Base-by-base conservation (phyloP, 352 stramenopile genomes). In the Globisporangium canariense region DNA sequence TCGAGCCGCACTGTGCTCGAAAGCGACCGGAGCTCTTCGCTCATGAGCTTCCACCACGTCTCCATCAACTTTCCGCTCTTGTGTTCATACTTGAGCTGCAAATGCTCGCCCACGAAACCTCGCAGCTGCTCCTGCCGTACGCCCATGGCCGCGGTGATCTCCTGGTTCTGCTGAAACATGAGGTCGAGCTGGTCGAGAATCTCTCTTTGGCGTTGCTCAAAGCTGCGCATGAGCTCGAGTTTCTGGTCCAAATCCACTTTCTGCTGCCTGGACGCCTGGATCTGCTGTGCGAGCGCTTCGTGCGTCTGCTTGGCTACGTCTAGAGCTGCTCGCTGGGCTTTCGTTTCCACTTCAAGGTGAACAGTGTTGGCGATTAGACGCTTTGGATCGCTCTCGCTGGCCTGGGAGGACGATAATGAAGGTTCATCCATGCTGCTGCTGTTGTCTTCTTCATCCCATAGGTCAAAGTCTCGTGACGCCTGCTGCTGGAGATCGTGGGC, bases 221-320 rank as follows among this genome's bases (percentile, higher is more conserved):
- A 84, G 22, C 43, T 74, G 46, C 69, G 71, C 62, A 84, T 74
- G 34, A 79, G 64, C 34, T 74, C 71, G 4, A 84, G 56, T 41
- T 81, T 77, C n/a, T 75, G 30, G 4, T 80, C 69, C 4, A 84
- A 66, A 4, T 78, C 64, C 43, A 69, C 57, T 54, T 80, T 81
- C 30, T 74, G 66, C 60, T 75, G 49, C 6, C 49, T 63, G 10
- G 65, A 58, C 6, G 60, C 36, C 28, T 70, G 58, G 6, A 80
- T 62, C 30, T 74, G 59, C 5, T 71, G 58, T 2, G 10, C 41
- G 9, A 73, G 28, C 36, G 73, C 60, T 13, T 58, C 67, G 41
- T 69, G 69, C 18, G 61, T 58, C 20, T 67, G 46, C 0, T 56
- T 67, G 0, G 59, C 71, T 7, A 56, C 56, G 28, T 67, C 52